Evolutionary conservation across 805 yeast genomes (phyloP), one percentile per base, ranked within the genome.

Genomic region (Crinitomyces ghanaensis): DNA sequence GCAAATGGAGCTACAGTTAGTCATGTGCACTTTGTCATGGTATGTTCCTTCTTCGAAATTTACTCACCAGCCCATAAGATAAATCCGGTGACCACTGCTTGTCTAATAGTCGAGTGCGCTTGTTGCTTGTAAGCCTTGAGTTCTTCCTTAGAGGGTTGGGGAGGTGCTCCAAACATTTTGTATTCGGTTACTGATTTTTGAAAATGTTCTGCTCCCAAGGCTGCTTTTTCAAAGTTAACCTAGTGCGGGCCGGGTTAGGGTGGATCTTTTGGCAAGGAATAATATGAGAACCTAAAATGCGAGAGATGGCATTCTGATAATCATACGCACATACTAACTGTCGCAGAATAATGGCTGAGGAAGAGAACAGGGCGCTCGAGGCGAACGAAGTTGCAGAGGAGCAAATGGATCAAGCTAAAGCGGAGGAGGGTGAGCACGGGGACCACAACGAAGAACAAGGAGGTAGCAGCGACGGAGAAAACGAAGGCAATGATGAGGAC

Each of bases 121-220:
- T 47, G 48, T 16, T 40, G 46, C 32, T 47, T 49, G 42, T 44
- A 51, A 16, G 45, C 48, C 19, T 49, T 44, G 29, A 60, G 48
- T 42, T 57, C 62, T 36, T 57, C 63, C 33, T 53, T 51, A 31
- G 56, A 44, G 20, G 61, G 60, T 41, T 57, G 59, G 28, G 59
- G 59, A 16, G 55, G 56, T 35, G 56, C 62, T 37, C 60, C 59
- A 38, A 56, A 56, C 62, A 59, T 57, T 29, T 20, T 43, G 23
- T 20, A 20, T 20, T 11, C 9, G 23, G 8, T 20, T 20, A n/a
- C n/a, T n/a, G n/a, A n/a, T n/a, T n/a, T n/a, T n/a, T n/a, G n/a
- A n/a, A n/a, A n/a, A n/a, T n/a, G n/a, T n/a, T n/a, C n/a, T n/a
- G n/a, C n/a, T n/a, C n/a, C n/a, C n/a, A n/a, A n/a, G n/a, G n/a